Percentiles rank a stretch among this genome's conserved stretches.
Evolutionary conservation across 1,284 basidiomycete species (phyloP).

Genomic region (Ganoderma meredithae): DNA sequence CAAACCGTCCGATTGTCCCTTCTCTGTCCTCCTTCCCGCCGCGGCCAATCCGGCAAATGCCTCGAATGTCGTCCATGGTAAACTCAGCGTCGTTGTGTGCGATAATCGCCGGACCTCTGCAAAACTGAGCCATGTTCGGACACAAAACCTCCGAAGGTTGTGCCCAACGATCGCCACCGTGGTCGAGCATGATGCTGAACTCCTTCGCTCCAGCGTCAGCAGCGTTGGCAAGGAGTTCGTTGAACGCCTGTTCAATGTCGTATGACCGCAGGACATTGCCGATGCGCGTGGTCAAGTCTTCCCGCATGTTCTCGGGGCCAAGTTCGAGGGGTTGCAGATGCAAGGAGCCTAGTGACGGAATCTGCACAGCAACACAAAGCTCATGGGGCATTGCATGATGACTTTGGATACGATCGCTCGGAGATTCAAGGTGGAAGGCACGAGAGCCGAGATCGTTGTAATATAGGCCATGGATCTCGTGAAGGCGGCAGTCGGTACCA

Average conservation of each 20-base stretch:
- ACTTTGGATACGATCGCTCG: slow-evolving; percentile 10
- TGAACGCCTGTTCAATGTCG: slow-evolving; percentile 47
- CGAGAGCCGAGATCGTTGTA: slow-evolving; percentile 31
- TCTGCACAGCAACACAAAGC: slow-evolving; percentile 16
- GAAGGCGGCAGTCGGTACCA: slow-evolving; percentile 20
- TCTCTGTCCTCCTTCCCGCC: slow-evolving; percentile 49
- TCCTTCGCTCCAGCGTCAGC: slow-evolving; percentile 51
- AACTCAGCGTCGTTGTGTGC: slow-evolving; percentile 54
- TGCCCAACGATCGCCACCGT: slow-evolving; percentile 23
- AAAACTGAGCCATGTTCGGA: slow-evolving; percentile 42
- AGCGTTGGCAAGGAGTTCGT: slow-evolving; percentile 60
- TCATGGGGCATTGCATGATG: slow-evolving; percentile 13
- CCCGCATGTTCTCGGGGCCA: slow-evolving; percentile 40
- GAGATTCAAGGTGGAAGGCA: slow-evolving; percentile 13
- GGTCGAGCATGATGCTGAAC: slow-evolving; percentile 49
- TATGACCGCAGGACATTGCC: slow-evolving; percentile 47
- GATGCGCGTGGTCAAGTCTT: slow-evolving; percentile 40
- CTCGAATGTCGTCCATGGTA: slow-evolving; percentile 49
- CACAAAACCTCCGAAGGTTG: slow-evolving; percentile 40
- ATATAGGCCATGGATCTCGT: slow-evolving; percentile 14
- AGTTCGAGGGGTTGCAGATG: slow-evolving; percentile 19
- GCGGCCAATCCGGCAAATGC: slow-evolving; percentile 51
- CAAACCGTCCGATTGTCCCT: slow-evolving; percentile 57
- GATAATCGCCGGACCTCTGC: slow-evolving; percentile 46
- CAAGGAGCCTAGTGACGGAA: slow-evolving; percentile 27